Evolutionary conservation across 1,284 basidiomycete species (phyloP).

Genomic region (Cryptococcus wingfieldii): DNA sequence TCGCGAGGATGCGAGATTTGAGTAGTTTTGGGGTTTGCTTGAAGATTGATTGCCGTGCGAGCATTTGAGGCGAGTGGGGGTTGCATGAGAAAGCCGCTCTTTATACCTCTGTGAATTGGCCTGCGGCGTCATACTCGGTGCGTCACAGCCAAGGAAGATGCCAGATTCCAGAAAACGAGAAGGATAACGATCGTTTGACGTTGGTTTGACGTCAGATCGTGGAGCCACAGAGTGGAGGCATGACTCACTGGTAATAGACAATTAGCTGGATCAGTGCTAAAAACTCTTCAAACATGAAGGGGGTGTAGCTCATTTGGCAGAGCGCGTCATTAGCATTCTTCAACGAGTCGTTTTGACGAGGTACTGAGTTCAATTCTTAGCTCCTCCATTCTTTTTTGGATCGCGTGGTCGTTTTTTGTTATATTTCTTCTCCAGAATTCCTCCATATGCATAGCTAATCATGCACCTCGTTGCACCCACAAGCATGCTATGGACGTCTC

Average conservation of each 20-base stretch:
- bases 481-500: no score
- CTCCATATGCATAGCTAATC: no score
- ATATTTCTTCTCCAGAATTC: no score
- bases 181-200: not conserved
- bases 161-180: no score
- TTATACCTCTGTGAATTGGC: not conserved
- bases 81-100: not conserved
- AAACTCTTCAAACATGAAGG: not conserved
- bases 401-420: no score
- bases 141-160: no score
- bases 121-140: no score
- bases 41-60: constrained; percentile 4
- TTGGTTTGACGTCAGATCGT: not conserved
- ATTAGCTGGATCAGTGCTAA: not conserved
- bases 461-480: no score
- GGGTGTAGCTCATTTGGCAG: constrained; percentile 8
- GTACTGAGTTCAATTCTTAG: constrained; percentile 6
- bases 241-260: not conserved
- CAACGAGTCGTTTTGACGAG: not conserved
- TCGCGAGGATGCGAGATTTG: not conserved
- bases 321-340: constrained; percentile 6
- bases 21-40: not conserved
- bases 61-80: constrained; percentile 2
- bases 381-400: not conserved
- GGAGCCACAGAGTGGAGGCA: not conserved